Evolutionary conservation across 208 protist genomes (phyloP).

Genomic region (Leishmania tropica): DNA sequence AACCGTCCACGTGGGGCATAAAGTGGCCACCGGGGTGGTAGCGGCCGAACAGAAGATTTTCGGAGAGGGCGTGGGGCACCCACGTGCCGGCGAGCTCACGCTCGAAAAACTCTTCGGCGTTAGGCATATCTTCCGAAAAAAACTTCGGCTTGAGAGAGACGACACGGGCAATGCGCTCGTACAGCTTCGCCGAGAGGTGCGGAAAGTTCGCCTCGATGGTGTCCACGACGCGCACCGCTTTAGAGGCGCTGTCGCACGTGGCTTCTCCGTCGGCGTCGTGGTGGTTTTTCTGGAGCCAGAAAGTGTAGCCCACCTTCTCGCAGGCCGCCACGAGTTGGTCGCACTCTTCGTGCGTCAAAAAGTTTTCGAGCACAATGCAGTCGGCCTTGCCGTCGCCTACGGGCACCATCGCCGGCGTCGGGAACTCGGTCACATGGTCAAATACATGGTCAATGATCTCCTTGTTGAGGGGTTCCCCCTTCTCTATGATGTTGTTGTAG

Average conservation of each 20-base stretch:
- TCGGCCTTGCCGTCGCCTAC: conserved; percentile 43
- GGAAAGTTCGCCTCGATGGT: conserved; percentile 87
- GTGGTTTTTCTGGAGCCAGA: conserved; percentile 66
- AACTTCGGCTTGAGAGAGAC: conserved; percentile 62
- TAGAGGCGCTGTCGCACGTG: conserved; percentile 38
- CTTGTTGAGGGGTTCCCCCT: conserved; percentile 71
- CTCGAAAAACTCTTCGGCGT: conserved; percentile 69
- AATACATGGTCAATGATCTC: conserved; percentile 61
- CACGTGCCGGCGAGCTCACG: conserved; percentile 84
- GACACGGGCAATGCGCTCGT: conserved; percentile 56
- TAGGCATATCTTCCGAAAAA: conserved; percentile 57
- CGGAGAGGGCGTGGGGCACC: conserved; percentile 67
- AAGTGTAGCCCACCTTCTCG: conserved; percentile 82
- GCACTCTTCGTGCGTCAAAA: conserved; percentile 77
- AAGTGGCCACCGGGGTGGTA: conserved; percentile 91
- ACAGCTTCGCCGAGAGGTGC: conserved; percentile 63
- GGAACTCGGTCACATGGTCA: conserved; percentile 20
- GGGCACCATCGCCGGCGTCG: conserved; percentile 24
- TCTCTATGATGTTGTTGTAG: conserved; percentile 91
- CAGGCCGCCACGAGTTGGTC: conserved; percentile 64
- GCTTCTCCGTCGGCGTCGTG: conserved; percentile 47
- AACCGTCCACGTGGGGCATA: conserved; percentile 91
- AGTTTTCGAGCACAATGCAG: conserved; percentile 79
- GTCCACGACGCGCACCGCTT: conserved; percentile 80
- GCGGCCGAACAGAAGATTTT: conserved; percentile 80